Percentiles rank a stretch among this genome's conserved stretches.
These are phyloP conservation scores for Beauveria pseudobassiana DNA, from an alignment of 2,329 filamentous ascomycete genomes.

Conservation along the genomic window DNA sequence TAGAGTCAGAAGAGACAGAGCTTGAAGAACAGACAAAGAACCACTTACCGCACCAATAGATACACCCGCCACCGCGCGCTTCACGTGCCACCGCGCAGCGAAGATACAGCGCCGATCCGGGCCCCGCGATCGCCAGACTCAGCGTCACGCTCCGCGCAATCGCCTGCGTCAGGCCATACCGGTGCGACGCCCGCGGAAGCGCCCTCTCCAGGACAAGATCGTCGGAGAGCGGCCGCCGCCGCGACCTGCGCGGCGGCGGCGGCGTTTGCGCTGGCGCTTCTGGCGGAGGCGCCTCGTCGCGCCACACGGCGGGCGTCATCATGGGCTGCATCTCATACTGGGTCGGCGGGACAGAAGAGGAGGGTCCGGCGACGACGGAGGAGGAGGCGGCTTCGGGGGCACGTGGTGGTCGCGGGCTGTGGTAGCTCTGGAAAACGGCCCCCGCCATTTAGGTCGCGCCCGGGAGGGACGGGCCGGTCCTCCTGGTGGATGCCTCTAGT, in stretches of 20 bases:
- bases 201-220: conserved; percentile 4
- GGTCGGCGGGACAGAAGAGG: background rate
- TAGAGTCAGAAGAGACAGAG: background rate
- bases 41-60: conserved; percentile 2
- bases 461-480: too few relatives aligned
- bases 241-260: background rate
- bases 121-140: background rate
- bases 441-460: background rate
- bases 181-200: background rate
- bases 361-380: background rate
- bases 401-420: background rate
- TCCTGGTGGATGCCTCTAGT: too few relatives aligned
- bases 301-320: conserved; percentile 4
- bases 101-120: conserved; percentile 5
- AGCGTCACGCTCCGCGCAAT: conserved; percentile 5
- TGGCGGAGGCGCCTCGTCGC: background rate
- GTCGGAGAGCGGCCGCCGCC: background rate
- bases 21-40: too few relatives aligned
- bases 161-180: conserved; percentile 3
- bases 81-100: background rate
- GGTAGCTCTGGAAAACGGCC: conserved; percentile 3
- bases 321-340: conserved; percentile 2
- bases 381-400: background rate
- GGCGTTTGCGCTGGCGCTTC: background rate
- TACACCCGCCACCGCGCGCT: conserved; percentile 2